Percentiles rank a stretch among this genome's conserved stretches.
These are phyloP conservation scores for Phytophthora pinifolia DNA, from an alignment of 352 stramenopile species.

Conservation along the genomic window DNA sequence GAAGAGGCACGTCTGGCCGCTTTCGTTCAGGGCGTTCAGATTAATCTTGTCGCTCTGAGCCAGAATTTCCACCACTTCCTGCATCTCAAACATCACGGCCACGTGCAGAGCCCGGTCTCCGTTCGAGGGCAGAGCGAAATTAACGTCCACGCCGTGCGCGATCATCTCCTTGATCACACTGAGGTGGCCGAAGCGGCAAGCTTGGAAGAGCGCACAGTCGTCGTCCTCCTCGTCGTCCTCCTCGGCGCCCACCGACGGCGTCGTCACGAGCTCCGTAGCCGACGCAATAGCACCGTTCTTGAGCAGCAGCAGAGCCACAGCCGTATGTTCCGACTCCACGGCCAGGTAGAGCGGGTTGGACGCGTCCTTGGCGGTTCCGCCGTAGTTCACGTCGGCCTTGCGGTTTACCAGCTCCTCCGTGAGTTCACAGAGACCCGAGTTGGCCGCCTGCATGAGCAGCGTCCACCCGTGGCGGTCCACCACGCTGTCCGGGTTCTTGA, in stretches of 20 bases:
- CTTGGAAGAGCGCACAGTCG: constrained; percentile 78
- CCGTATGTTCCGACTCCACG: constrained; percentile 73
- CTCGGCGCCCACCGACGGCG: constrained; percentile 31
- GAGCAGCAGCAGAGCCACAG: constrained; percentile 66
- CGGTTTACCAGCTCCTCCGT: constrained; percentile 51
- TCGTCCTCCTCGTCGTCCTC: constrained; percentile 48
- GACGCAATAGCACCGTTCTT: constrained; percentile 66
- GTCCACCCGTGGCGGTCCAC: constrained; percentile 82
- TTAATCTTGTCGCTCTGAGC: constrained; percentile 48
- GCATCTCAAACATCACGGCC: constrained; percentile 84
- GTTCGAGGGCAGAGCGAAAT: constrained; percentile 59
- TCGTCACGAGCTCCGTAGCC: constrained; percentile 68
- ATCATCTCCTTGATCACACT: constrained; percentile 80
- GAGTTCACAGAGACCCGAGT: constrained; percentile 64
- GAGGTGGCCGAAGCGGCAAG: constrained; percentile 68
- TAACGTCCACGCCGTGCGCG: constrained; percentile 62
- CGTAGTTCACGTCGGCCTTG: constrained; percentile 64
- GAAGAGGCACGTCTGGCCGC: constrained; percentile 79
- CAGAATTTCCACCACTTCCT: constrained; percentile 76
- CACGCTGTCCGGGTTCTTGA: constrained; percentile 45
- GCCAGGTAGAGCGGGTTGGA: constrained; percentile 73
- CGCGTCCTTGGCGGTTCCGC: constrained; percentile 42
- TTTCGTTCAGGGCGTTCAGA: constrained; percentile 70
- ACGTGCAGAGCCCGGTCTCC: constrained; percentile 80
- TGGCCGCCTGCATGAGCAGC: constrained; percentile 84